phyloP scores from a whole-genome alignment of 2,329 filamentous ascomycete genomes.

The Talaromyces sp. region DNA sequence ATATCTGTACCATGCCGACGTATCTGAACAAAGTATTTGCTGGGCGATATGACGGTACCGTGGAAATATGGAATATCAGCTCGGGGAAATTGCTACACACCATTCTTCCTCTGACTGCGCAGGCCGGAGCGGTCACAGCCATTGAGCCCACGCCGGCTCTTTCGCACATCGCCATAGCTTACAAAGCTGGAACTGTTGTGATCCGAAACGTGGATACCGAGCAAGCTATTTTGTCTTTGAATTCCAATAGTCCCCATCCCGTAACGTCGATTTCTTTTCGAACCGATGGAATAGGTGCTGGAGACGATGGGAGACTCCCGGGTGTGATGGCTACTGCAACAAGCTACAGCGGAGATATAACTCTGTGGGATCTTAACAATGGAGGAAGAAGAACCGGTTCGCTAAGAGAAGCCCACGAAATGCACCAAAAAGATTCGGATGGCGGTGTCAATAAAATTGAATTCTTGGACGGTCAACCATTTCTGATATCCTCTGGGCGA shows the following conservation, averaged over 20 bases:
- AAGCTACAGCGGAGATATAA: conserved; percentile 74
- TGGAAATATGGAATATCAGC: conserved; percentile 97
- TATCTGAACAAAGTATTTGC: conserved; percentile 95
- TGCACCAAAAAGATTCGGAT: conserved; percentile 52
- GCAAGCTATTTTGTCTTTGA: conserved; percentile 63
- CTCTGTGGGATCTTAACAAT: conserved; percentile 91
- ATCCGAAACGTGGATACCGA: conserved; percentile 80
- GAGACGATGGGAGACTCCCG: conserved; percentile 74
- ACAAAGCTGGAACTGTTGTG: conserved; percentile 69
- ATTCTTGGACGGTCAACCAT: conserved; percentile 82
- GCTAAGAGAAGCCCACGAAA: conserved; percentile 78
- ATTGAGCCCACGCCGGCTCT: conserved; percentile 79
- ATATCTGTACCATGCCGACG: conserved; percentile 83
- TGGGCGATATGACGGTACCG: conserved; percentile 76
- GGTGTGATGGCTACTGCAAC: conserved; percentile 94
- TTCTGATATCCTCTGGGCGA: conserved; percentile 81
- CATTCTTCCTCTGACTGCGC: conserved; percentile 67
- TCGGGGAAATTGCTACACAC: conserved; percentile 89
- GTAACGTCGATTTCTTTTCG: conserved; percentile 85
- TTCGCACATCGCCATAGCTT: conserved; percentile 81
- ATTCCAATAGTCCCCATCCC: conserved; percentile 57
- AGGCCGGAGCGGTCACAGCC: conserved; percentile 77
- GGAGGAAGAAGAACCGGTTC: conserved; percentile 83
- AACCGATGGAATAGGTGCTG: conserved; percentile 81
- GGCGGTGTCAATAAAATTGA: conserved; percentile 77